phyloP scores from a whole-genome alignment of 257 asterid species.

The Paraleonurus japonicus region DNA sequence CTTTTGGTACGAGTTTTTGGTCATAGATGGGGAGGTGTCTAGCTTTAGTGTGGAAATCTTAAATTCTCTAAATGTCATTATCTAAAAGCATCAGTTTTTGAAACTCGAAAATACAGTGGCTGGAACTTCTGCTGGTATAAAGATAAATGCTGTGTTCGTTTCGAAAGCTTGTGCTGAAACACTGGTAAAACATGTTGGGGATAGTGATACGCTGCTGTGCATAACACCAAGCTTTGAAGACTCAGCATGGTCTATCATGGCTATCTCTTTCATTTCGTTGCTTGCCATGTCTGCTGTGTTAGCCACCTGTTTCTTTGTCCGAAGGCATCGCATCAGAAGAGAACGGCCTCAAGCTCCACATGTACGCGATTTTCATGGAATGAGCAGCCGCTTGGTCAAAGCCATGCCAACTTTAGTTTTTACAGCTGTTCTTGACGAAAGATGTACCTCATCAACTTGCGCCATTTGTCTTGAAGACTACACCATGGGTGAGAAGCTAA shows the following conservation, averaged over 20 bases:
- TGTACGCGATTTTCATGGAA: slow-evolving; percentile 74
- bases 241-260: slow-evolving; percentile 87
- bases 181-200: slow-evolving; percentile 42
- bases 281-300: slow-evolving; percentile 83
- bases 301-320: slow-evolving; percentile 82
- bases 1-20: too few species aligned
- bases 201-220: slow-evolving; percentile 46
- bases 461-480: slow-evolving; percentile 95
- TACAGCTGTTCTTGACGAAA: slow-evolving; percentile 78
- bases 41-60: background rate
- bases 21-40: too few species aligned
- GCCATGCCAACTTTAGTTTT: slow-evolving; percentile 84
- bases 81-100: slow-evolving; percentile 6
- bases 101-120: slow-evolving; percentile 60
- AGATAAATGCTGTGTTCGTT: slow-evolving; percentile 68
- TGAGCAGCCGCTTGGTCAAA: slow-evolving; percentile 81
- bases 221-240: slow-evolving; percentile 60
- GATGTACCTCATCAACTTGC: slow-evolving; percentile 73
- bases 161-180: slow-evolving; percentile 56
- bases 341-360: slow-evolving; percentile 52
- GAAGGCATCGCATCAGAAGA: slow-evolving; percentile 70
- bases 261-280: slow-evolving; percentile 72
- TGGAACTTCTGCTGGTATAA: slow-evolving; percentile 66
- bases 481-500: slow-evolving; percentile 71
- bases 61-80: background rate